Conservation (phyloP, 1,139 yeast species). For the Lodderomyces elongisporus region DNA sequence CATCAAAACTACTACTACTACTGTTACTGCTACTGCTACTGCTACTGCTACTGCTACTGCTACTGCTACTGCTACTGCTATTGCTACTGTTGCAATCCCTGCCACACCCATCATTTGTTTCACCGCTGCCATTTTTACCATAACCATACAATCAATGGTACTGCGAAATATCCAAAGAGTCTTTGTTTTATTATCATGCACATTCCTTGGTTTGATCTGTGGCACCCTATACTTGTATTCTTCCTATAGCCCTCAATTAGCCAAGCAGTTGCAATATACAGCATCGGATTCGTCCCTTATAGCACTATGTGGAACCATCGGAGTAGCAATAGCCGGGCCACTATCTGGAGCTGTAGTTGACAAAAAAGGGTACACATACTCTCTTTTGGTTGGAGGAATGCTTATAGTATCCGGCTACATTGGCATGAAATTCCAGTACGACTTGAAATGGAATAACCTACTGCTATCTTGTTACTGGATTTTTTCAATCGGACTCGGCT, state of each 20-base stretch:
- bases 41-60: too few species aligned
- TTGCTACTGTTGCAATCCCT: too few species aligned
- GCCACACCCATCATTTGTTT: too few species aligned
- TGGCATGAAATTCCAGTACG: slow-evolving; percentile 45
- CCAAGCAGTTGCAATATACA: slow-evolving; percentile 43
- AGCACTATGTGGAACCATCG: slow-evolving; percentile 57
- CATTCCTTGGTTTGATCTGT: slow-evolving; percentile 49
- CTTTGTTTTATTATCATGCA: slow-evolving; percentile 40
- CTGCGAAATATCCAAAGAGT: slow-evolving; percentile 28
- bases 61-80: too few species aligned
- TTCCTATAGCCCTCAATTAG: slow-evolving; percentile 63
- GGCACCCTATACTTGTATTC: slow-evolving; percentile 60
- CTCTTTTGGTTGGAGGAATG: slow-evolving; percentile 42
- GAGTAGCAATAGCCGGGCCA: slow-evolving; percentile 55
- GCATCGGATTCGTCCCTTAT: slow-evolving; percentile 54
- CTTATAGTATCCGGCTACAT: slow-evolving; percentile 41
- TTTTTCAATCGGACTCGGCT: slow-evolving; percentile 48
- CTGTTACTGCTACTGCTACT: too few species aligned
- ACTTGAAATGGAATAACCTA: slow-evolving; percentile 24
- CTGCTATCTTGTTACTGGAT: slow-evolving; percentile 32
- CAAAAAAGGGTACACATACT: slow-evolving; percentile 41
- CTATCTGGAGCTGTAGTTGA: slow-evolving; percentile 60
- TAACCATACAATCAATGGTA: too few species aligned
- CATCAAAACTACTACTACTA: too few species aligned
- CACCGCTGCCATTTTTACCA: too few species aligned